Conservation (phyloP, 306 rosid species). For the Phaseolus lunatus region DNA sequence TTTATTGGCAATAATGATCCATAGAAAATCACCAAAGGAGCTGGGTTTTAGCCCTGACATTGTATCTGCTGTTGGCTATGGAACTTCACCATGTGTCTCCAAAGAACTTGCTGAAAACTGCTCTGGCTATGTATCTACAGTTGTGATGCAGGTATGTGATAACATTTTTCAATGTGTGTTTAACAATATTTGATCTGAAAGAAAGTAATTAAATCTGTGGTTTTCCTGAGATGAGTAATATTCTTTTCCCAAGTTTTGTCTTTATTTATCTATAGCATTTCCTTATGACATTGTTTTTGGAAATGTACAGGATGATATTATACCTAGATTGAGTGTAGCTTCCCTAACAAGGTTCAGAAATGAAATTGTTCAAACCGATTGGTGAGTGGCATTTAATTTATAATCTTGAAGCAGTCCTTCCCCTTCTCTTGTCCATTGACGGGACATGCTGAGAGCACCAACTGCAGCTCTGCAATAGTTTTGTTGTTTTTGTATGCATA, state of each 20-base stretch:
- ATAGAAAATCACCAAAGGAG: slow-evolving; percentile 74
- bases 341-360: slow-evolving; percentile 85
- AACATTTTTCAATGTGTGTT: slow-evolving; percentile 23
- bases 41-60: slow-evolving; percentile 89
- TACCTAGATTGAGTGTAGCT: slow-evolving; percentile 82
- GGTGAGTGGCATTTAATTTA: slow-evolving; percentile 63
- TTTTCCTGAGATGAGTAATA: slow-evolving; percentile 38
- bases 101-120: slow-evolving; percentile 87
- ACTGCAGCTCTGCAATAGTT: background rate
- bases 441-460: slow-evolving; percentile 21
- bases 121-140: slow-evolving; percentile 78
- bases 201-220: slow-evolving; percentile 26
- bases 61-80: slow-evolving; percentile 85
- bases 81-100: slow-evolving; percentile 93
- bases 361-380: slow-evolving; percentile 96
- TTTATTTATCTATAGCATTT: slow-evolving; percentile 40
- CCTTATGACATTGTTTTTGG: slow-evolving; percentile 37
- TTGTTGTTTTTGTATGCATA: background rate
- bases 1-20: slow-evolving; percentile 86
- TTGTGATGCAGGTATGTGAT: slow-evolving; percentile 86
- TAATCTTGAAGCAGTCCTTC: slow-evolving; percentile 29
- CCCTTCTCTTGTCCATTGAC: slow-evolving; percentile 23
- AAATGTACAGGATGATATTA: slow-evolving; percentile 78
- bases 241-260: slow-evolving; percentile 32
- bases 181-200: slow-evolving; percentile 35